Evolutionary conservation across 129 eudicot species (phyloP).

Genomic region (Artemisia tridentata): DNA sequence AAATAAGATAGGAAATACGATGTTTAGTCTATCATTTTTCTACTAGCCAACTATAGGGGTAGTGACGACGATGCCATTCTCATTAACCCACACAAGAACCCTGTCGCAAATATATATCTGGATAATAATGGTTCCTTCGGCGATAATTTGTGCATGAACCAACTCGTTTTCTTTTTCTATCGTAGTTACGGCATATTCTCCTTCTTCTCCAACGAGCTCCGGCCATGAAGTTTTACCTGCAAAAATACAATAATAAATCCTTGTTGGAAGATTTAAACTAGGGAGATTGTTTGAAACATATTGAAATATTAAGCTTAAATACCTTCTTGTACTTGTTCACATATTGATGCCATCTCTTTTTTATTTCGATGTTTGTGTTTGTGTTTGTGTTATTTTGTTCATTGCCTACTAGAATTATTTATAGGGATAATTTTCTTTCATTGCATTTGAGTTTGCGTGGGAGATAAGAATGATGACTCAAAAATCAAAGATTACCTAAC

Average conservation of each 20-base stretch:
- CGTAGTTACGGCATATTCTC: slow-evolving; percentile 12
- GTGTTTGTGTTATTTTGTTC: not conserved
- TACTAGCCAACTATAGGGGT: slow-evolving; percentile 27
- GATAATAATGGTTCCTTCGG: not conserved
- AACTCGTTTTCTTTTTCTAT: slow-evolving; percentile 32
- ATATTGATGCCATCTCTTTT: not conserved
- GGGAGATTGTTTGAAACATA: not conserved
- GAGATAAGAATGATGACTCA: not conserved
- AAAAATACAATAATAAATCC: slow-evolving; percentile 10
- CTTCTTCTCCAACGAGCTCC: slow-evolving; percentile 31
- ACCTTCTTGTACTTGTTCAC: slow-evolving; percentile 6
- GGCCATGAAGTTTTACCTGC: slow-evolving; percentile 42
- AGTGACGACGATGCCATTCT: not conserved
- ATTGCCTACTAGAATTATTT: not conserved
- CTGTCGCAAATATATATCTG: slow-evolving; percentile 26
- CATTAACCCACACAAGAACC: slow-evolving; percentile 33
- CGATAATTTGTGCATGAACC: slow-evolving; percentile 16
- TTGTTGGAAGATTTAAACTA: not conserved
- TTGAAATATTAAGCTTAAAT: not conserved
- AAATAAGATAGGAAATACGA: too few relatives aligned
- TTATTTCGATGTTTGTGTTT: not conserved
- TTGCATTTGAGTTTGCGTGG: not conserved
- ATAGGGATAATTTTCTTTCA: not conserved
- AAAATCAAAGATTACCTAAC: not conserved
- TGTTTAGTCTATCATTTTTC: too few relatives aligned